Base-by-base conservation (phyloP, 805 yeast genomes). In the Schwanniomyces vanrijiae region DNA sequence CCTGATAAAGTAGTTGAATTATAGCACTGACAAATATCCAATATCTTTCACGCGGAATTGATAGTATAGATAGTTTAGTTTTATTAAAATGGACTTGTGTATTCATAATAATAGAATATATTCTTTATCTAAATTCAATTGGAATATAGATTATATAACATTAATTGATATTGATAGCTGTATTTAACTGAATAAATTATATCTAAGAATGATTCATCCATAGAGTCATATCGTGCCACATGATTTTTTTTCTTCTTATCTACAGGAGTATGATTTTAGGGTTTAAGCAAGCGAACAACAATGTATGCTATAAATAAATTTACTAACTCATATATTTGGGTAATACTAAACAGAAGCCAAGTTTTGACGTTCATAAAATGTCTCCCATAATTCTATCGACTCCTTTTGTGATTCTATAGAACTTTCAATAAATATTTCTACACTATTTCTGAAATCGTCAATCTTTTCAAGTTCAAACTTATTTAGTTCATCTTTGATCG, bases 321-420 rank as follows among this genome's bases (percentile, higher is more conserved):
- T 29, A 29, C 16, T 3, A 6, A 29, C 3, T 24, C 26, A 24
- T 24, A 24, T 26, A 26, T n/a, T 37, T 20, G 11, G 28, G 19
- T 22, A 20, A 24, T 9, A 11, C 44, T 55, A 58, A n/a, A 50
- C 54, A 37, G 48, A 38, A 19, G 56, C 57, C 25, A 63, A 51
- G 37, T 53, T 45, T 45, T 71, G 73, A 13, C 71, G 58, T 51
- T 85, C 88, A 60, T 90, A 90, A 61, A 92, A 94, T 0, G 90
- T 83, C 63, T 88, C 94, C 89, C 92, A 88, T n/a, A 85, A 64
- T 60, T 88, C 95, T 49, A 88, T 88, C 26, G 86, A 83, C 63
- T 90, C 97, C 68, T 94, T 94, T 66, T 94, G 99, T 26, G 90
- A 78, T 66, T 94, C 99, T 45, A 91, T 87, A 20, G 94, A 80